A percentile compares a stretch with the other conserved stretches of the same genome.
These are phyloP conservation scores for Lipomyces anomalus DNA, from an alignment of 805 yeast genomes.

Conservation along the genomic window DNA sequence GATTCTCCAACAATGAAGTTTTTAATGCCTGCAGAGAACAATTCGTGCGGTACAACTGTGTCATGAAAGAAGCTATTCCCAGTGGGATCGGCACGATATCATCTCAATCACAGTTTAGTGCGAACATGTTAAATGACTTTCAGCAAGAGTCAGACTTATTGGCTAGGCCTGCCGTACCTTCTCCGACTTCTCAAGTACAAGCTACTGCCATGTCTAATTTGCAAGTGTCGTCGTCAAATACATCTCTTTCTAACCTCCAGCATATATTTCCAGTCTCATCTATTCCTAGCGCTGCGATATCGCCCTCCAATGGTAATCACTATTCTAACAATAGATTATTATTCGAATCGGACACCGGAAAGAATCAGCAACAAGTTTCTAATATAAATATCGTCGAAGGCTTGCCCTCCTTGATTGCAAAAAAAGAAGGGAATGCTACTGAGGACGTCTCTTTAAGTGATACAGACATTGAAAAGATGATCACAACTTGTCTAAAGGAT, in stretches of 20 bases:
- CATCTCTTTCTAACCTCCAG: no score
- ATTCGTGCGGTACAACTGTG: constrained; percentile 9
- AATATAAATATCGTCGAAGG: background rate
- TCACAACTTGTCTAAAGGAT: constrained; percentile 9
- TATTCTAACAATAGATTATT: background rate
- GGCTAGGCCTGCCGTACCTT: background rate
- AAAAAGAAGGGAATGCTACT: constrained; percentile 1
- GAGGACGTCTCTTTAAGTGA: background rate
- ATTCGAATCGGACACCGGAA: background rate
- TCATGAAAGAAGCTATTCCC: constrained; percentile 6
- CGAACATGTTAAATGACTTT: background rate
- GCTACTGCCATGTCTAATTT: background rate
- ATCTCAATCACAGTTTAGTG: background rate
- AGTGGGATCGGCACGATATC: background rate
- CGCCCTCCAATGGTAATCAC: background rate
- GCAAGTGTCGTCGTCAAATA: no score
- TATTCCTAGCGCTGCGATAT: background rate
- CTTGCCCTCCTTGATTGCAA: background rate
- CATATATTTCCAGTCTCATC: no score
- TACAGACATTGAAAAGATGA: constrained; percentile 1
- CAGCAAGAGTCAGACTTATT: background rate
- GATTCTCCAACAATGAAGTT: constrained; percentile 8
- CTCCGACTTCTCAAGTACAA: background rate
- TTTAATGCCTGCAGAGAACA: constrained; percentile 5
- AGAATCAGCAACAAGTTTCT: background rate